Evolutionary conservation across 192 early-diverging fungal species (phyloP).

Genomic region (Rhizoclosmatium globosum): DNA sequence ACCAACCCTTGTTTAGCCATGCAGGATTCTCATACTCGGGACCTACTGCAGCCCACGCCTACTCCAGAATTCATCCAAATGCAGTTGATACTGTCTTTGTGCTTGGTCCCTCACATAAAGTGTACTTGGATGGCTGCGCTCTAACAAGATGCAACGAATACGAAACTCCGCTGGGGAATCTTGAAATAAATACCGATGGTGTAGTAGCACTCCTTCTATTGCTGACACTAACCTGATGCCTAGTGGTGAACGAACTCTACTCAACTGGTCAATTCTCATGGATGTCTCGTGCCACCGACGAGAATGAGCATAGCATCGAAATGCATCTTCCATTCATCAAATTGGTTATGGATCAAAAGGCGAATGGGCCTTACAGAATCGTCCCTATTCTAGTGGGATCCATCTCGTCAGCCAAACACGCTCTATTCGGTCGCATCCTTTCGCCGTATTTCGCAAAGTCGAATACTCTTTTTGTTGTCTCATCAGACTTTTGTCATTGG

Average conservation of each 20-base stretch:
- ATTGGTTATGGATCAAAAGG: constrained; percentile 69
- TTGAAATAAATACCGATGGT: constrained; percentile 64
- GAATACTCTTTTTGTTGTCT: constrained; percentile 88
- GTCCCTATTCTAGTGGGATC: constrained; percentile 92
- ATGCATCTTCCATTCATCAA: constrained; percentile 95
- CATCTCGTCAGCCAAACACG: constrained; percentile 66
- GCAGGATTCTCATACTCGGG: constrained; percentile 93
- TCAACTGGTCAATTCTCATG: constrained; percentile 69
- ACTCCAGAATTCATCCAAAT: constrained; percentile 69
- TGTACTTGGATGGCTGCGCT: constrained; percentile 82
- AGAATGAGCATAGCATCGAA: constrained; percentile 97
- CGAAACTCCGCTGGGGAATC: constrained; percentile 88
- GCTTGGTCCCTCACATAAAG: constrained; percentile 93
- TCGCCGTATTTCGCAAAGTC: constrained; percentile 75
- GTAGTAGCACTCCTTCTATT: too few species aligned
- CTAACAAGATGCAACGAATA: constrained; percentile 76
- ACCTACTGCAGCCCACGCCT: constrained; percentile 90
- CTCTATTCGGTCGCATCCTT: constrained; percentile 74
- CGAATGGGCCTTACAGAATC: constrained; percentile 61
- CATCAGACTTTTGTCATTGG: constrained; percentile 98
- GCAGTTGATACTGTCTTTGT: constrained; percentile 81
- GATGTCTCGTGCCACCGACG: constrained; percentile 78
- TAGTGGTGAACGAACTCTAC: constrained; percentile 71
- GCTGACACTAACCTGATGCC: too few species aligned
- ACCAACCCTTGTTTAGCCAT: constrained; percentile 65